A percentile compares a stretch with the other conserved stretches of the same genome.
Conservation (phyloP, 495 filamentous ascomycete species). For the Neurospora sp. region DNA sequence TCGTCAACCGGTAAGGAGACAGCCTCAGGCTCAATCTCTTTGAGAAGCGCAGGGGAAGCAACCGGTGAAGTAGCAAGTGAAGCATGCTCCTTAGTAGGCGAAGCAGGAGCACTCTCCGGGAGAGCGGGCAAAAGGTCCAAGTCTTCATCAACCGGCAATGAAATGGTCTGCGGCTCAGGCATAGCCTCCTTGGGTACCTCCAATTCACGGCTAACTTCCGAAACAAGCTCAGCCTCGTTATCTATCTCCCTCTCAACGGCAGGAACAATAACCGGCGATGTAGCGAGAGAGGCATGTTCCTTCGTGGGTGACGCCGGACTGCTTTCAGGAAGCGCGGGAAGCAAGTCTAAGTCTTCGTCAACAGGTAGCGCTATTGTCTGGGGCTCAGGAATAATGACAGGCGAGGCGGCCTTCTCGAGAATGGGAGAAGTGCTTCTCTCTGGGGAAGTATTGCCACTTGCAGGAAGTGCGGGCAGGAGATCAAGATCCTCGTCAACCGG, state of each 20-base stretch:
- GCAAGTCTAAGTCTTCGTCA: not conserved
- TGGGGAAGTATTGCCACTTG: not conserved
- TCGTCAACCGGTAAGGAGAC: not conserved
- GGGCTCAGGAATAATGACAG: not conserved
- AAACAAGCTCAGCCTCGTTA: too few relatives aligned
- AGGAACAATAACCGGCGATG: not conserved
- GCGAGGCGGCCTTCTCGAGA: not conserved
- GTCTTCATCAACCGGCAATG: not conserved
- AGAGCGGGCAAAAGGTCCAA: not conserved
- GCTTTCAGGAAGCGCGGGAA: conserved; percentile 1
- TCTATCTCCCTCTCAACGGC: not conserved
- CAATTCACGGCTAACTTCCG: not conserved
- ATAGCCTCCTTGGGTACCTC: not conserved
- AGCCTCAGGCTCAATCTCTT: not conserved
- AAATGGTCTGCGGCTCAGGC: not conserved
- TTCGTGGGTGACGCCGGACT: not conserved
- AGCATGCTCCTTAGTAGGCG: not conserved
- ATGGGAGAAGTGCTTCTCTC: not conserved
- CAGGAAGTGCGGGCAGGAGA: not conserved
- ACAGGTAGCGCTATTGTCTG: not conserved
- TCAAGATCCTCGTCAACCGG: not conserved
- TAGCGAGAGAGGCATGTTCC: not conserved
- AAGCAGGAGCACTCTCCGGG: not conserved
- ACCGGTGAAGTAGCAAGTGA: not conserved
- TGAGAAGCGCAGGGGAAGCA: not conserved